These are phyloP conservation scores for Heimioporus sp. DNA, from an alignment of 768 basidiomycete species.

Conservation along the genomic window DNA sequence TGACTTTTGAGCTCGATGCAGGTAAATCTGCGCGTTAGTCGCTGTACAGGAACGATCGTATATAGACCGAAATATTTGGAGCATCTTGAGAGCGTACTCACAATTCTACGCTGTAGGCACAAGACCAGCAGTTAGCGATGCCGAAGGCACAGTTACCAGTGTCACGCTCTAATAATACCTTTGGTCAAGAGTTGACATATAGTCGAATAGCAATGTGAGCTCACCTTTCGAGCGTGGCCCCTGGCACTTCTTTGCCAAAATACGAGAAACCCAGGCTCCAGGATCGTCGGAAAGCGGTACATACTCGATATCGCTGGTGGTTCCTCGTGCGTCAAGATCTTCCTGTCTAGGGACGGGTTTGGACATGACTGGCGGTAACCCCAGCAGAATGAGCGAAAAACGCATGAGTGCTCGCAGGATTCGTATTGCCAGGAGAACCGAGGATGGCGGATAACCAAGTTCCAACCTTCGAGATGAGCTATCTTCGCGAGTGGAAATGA, in stretches of 20 bases:
- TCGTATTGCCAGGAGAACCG: no score
- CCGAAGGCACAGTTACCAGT: conserved; percentile 25
- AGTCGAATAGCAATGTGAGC: neutral
- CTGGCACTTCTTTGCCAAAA: no score
- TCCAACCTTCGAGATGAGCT: no score
- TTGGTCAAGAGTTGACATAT: neutral
- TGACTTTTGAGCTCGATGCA: conserved; percentile 61
- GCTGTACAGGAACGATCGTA: conserved; percentile 37
- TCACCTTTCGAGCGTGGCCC: conserved; percentile 54
- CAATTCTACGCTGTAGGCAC: conserved; percentile 28
- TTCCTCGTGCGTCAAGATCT: neutral
- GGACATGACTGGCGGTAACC: no score
- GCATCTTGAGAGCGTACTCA: conserved; percentile 4
- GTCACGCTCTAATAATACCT: conserved; percentile 18
- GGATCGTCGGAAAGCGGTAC: conserved; percentile 55
- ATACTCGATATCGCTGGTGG: conserved; percentile 35
- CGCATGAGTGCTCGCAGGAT: no score
- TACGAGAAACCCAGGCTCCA: no score
- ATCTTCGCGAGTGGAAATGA: no score
- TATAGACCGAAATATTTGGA: neutral
- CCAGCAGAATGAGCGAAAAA: no score
- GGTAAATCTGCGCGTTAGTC: conserved; percentile 67
- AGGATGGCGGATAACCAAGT: no score
- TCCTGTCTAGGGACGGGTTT: conserved; percentile 1
- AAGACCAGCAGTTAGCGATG: conserved; percentile 26